Conservation (phyloP, 805 yeast species). For the Candida odintsovae region DNA sequence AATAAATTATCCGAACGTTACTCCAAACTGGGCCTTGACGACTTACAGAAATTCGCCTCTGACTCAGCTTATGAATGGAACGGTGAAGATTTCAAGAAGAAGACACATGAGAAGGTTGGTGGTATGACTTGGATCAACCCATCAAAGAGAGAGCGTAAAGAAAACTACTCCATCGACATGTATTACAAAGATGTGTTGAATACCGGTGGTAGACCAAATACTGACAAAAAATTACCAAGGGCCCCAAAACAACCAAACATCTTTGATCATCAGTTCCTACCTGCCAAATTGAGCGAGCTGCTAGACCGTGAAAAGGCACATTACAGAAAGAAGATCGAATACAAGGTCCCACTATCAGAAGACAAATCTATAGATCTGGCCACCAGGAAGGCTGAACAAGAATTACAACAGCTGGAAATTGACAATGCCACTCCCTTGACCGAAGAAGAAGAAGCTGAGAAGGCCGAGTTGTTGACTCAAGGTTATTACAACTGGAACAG, state of each 20-base stretch:
- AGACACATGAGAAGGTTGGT: slow-evolving; percentile 41
- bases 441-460: slow-evolving; percentile 68
- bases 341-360: slow-evolving; percentile 55
- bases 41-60: slow-evolving; percentile 67
- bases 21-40: slow-evolving; percentile 65
- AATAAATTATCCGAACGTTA: slow-evolving; percentile 56
- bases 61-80: slow-evolving; percentile 85
- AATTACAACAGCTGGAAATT: slow-evolving; percentile 65
- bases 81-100: slow-evolving; percentile 75
- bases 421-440: slow-evolving; percentile 75
- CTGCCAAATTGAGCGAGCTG: slow-evolving; percentile 66
- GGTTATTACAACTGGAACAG: slow-evolving; percentile 85
- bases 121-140: slow-evolving; percentile 77
- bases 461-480: slow-evolving; percentile 48
- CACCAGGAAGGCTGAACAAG: slow-evolving; percentile 37
- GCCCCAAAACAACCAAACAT: slow-evolving; percentile 81
- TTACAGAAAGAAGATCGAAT: slow-evolving; percentile 62
- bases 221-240: slow-evolving; percentile 52
- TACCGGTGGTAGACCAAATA: slow-evolving; percentile 55
- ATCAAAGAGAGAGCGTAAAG: slow-evolving; percentile 77
- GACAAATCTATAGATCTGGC: slow-evolving; percentile 38
- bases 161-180: slow-evolving; percentile 81
- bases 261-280: slow-evolving; percentile 89
- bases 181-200: slow-evolving; percentile 78
- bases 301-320: slow-evolving; percentile 78